phyloP scores from a whole-genome alignment of 352 stramenopile species.

The Globisporangium abappressorium region DNA sequence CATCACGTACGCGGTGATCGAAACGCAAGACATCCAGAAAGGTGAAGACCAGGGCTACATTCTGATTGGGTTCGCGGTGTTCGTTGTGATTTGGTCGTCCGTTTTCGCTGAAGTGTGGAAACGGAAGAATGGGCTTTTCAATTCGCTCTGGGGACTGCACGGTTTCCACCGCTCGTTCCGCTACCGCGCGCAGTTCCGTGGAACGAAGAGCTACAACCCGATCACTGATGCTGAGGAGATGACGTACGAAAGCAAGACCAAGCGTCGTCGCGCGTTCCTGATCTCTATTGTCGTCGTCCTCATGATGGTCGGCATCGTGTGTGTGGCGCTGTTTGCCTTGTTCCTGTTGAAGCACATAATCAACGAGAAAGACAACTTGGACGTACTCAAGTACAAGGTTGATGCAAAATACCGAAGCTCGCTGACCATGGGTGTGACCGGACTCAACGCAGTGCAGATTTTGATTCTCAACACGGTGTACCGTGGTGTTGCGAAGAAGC shows the following conservation, averaged over 20 bases:
- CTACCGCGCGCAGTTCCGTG: slow-evolving; percentile 85
- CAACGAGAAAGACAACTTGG: slow-evolving; percentile 45
- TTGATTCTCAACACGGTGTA: slow-evolving; percentile 93
- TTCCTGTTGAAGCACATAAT: slow-evolving; percentile 76
- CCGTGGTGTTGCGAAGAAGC: slow-evolving; percentile 82
- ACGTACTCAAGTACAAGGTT: slow-evolving; percentile 23
- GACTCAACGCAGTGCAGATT: slow-evolving; percentile 88
- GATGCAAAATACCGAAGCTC: slow-evolving; percentile 35
- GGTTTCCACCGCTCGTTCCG: slow-evolving; percentile 67
- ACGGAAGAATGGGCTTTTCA: slow-evolving; percentile 81
- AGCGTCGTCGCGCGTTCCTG: slow-evolving; percentile 49
- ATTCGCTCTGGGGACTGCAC: slow-evolving; percentile 80
- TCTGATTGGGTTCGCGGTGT: slow-evolving; percentile 72
- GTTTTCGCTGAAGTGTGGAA: slow-evolving; percentile 89
- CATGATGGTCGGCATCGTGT: slow-evolving; percentile 71
- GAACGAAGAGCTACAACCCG: slow-evolving; percentile 69
- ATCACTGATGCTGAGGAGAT: slow-evolving; percentile 61
- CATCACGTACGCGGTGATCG: slow-evolving; percentile 66
- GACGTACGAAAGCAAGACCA: slow-evolving; percentile 61
- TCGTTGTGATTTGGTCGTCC: slow-evolving; percentile 87
- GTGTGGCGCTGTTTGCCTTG: slow-evolving; percentile 62
- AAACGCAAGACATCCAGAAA: slow-evolving; percentile 36
- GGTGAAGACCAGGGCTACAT: slow-evolving; percentile 62
- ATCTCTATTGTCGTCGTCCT: slow-evolving; percentile 65
- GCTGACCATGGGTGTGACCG: slow-evolving; percentile 48